A percentile compares a stretch with the other conserved stretches of the same genome.
Conservation (phyloP, 768 basidiomycete genomes). For the Tricholoma hemisulphureum region DNA sequence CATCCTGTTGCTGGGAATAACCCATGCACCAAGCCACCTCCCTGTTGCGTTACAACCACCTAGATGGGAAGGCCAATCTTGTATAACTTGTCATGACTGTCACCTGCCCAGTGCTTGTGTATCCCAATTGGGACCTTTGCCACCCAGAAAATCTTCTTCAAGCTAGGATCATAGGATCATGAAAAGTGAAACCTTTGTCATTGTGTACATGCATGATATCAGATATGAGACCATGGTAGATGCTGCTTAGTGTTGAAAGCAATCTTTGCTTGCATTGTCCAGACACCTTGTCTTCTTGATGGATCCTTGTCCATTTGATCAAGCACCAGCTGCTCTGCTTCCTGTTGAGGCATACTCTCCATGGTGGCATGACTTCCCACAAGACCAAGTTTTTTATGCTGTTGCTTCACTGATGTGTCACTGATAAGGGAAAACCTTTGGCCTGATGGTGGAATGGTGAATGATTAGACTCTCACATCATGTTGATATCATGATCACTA, state of each 20-base stretch:
- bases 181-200: not conserved
- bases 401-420: not conserved
- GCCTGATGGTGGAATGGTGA: not conserved
- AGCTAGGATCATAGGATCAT: slow-evolving; percentile 8
- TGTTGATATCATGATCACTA: slow-evolving; percentile 16
- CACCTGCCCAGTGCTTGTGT: not conserved
- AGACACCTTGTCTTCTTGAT: slow-evolving; percentile 13
- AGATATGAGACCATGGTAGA: slow-evolving; percentile 6
- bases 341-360: not conserved
- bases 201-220: slow-evolving; percentile 9
- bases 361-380: not conserved
- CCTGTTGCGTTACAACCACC: slow-evolving; percentile 5
- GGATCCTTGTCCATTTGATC: slow-evolving; percentile 22
- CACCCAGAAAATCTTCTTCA: slow-evolving; percentile 1
- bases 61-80: slow-evolving; percentile 40
- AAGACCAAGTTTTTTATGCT: not conserved
- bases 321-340: slow-evolving; percentile 12
- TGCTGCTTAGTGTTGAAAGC: slow-evolving; percentile 9
- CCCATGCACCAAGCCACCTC: slow-evolving; percentile 8
- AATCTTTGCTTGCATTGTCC: slow-evolving; percentile 18
- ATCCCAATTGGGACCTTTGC: slow-evolving; percentile 1
- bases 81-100: slow-evolving; percentile 38
- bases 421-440: not conserved
- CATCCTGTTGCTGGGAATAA: slow-evolving; percentile 8
- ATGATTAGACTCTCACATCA: slow-evolving; percentile 5